Conservation (phyloP, 78 protist species). For the Corallochytrium limacisporum region DNA sequence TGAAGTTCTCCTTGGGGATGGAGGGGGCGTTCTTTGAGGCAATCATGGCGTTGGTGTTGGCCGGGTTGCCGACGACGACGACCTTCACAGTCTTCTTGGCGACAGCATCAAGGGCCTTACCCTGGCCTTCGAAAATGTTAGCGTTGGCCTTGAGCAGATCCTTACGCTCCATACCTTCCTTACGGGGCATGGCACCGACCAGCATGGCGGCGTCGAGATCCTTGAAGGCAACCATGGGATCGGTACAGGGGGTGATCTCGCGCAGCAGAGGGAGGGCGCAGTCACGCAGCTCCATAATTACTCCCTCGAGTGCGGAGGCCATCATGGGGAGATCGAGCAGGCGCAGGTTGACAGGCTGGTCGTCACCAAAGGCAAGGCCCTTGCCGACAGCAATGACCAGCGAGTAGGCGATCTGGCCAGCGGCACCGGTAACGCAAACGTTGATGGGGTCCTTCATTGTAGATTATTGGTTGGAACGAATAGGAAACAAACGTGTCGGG, state of each 20-base stretch:
- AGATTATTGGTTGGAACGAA: too few species aligned
- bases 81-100: slow-evolving; percentile 49
- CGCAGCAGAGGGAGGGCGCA: slow-evolving; percentile 24
- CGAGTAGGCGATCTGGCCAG: slow-evolving; percentile 80
- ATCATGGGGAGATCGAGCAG: slow-evolving; percentile 65
- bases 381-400: slow-evolving; percentile 46
- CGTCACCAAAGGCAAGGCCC: slow-evolving; percentile 16
- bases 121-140: slow-evolving; percentile 74
- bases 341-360: slow-evolving; percentile 51
- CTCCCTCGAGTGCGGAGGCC: slow-evolving; percentile 33
- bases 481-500: too few species aligned
- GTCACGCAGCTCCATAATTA: slow-evolving; percentile 48
- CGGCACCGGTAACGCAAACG: slow-evolving; percentile 83
- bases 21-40: slow-evolving; percentile 41
- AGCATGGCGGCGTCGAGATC: slow-evolving; percentile 46
- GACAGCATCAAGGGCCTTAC: slow-evolving; percentile 40
- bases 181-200: slow-evolving; percentile 89
- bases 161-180: slow-evolving; percentile 83
- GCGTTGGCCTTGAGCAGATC: slow-evolving; percentile 68
- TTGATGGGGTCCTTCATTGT: slow-evolving; percentile 13
- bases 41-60: slow-evolving; percentile 83
- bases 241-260: neutral
- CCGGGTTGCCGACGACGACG: slow-evolving; percentile 92
- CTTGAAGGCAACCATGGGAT: slow-evolving; percentile 20
- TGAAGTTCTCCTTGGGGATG: slow-evolving; percentile 64